Conservation (phyloP, 1,139 yeast species). For the Chernovozyma sophiae-reginae region DNA sequence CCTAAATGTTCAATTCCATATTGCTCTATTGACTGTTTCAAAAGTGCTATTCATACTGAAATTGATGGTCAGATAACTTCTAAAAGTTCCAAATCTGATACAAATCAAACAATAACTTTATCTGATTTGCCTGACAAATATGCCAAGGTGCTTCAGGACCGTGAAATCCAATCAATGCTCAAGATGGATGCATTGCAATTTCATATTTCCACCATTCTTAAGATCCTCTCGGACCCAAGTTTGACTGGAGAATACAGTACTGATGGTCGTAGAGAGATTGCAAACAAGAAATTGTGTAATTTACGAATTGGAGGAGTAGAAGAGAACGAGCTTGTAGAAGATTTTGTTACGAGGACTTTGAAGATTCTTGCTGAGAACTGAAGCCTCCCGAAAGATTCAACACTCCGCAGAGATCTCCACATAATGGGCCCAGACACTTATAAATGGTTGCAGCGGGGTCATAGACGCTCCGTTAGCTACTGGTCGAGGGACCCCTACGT, state of each 20-base stretch:
- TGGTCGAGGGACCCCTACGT: too few relatives aligned
- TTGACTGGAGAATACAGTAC: constrained; percentile 39
- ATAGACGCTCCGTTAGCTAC: too few relatives aligned
- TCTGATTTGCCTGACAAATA: constrained; percentile 11
- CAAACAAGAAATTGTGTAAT: constrained; percentile 55
- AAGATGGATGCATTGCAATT: constrained; percentile 47
- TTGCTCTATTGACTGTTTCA: constrained; percentile 60
- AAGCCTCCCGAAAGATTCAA: too few relatives aligned
- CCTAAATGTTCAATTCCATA: constrained; percentile 47
- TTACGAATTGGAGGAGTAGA: constrained; percentile 62
- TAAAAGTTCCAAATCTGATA: not conserved
- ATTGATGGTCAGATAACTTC: too few relatives aligned
- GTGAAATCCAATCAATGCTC: constrained; percentile 38
- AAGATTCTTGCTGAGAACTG: too few relatives aligned
- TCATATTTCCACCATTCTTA: constrained; percentile 46
- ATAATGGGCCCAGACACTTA: too few relatives aligned
- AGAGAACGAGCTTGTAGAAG: constrained; percentile 62
- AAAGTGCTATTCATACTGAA: constrained; percentile 42
- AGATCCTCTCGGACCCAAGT: constrained; percentile 42
- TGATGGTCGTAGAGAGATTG: constrained; percentile 55
- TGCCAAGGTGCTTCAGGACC: constrained; percentile 25
- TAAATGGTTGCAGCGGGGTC: too few relatives aligned
- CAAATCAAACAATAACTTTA: not conserved
- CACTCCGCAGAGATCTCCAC: too few relatives aligned
- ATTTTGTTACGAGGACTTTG: constrained; percentile 35